Percentiles rank a stretch among this genome's conserved stretches.
These are phyloP conservation scores for Pseudogymnoascus sp. DNA, from an alignment of 2,329 filamentous ascomycete genomes.

Conservation along the genomic window DNA sequence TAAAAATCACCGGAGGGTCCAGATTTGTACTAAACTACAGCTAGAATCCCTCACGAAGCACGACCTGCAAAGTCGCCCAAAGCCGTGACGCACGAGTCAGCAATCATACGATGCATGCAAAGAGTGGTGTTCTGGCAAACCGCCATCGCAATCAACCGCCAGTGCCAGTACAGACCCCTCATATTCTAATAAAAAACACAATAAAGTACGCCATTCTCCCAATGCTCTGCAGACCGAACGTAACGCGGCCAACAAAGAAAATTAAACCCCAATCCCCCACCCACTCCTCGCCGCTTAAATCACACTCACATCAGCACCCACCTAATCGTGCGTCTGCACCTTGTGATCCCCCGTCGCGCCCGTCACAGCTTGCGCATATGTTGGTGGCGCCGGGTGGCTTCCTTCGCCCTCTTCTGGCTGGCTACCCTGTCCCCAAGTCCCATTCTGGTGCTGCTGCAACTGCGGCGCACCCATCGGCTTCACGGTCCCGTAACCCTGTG, in stretches of 20 bases:
- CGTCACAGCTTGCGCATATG: constrained; percentile 81
- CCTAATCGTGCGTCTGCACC: constrained; percentile 50
- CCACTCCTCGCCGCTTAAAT: neutral
- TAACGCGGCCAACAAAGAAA: neutral
- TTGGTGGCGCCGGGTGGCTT: constrained; percentile 49
- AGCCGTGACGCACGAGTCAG: neutral
- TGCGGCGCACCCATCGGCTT: constrained; percentile 27
- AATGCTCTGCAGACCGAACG: constrained; percentile 3
- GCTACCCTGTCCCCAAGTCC: constrained; percentile 27
- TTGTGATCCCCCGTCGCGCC: constrained; percentile 88
- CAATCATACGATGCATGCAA: neutral
- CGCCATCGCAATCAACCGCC: neutral
- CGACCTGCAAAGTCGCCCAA: neutral
- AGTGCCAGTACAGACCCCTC: neutral
- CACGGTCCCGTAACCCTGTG: constrained; percentile 25
- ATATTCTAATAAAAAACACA: neutral
- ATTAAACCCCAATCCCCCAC: neutral
- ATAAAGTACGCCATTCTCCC: constrained; percentile 3
- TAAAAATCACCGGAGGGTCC: neutral
- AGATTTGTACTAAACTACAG: neutral
- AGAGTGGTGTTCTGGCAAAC: neutral
- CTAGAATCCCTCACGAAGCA: neutral
- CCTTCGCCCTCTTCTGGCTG: constrained; percentile 31
- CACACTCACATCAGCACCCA: neutral
- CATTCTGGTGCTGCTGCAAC: constrained; percentile 26